phyloP scores from a whole-genome alignment of 129 eudicot genomes.

The Tagetes patula region DNA sequence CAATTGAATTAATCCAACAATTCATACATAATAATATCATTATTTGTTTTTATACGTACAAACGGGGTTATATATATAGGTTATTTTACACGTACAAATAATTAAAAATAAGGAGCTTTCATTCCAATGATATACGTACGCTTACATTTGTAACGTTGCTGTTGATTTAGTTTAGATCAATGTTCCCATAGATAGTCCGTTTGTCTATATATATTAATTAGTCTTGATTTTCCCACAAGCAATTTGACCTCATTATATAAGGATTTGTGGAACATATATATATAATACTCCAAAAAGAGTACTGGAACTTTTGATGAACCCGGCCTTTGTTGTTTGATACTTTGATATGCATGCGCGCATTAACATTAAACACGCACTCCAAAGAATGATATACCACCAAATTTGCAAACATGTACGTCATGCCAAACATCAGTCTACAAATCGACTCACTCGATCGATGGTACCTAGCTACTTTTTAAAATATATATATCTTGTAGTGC shows the following conservation, averaged over 20 bases:
- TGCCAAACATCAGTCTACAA: constrained; percentile 8
- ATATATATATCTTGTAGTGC: too few species aligned
- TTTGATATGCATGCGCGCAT: neutral
- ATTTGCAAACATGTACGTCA: constrained; percentile 6
- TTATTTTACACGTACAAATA: too few species aligned
- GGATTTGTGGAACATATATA: neutral
- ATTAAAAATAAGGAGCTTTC: too few species aligned
- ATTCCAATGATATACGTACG: too few species aligned
- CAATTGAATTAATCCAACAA: too few species aligned
- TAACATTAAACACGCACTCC: constrained; percentile 23
- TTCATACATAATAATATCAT: too few species aligned
- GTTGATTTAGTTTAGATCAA: too few species aligned
- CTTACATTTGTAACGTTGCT: neutral
- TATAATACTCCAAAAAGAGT: constrained; percentile 28
- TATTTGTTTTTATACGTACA: too few species aligned
- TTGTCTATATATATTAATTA: constrained; percentile 8
- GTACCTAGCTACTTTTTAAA: too few species aligned
- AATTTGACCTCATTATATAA: constrained; percentile 20
- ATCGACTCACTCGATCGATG: neutral
- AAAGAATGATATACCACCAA: constrained; percentile 3
- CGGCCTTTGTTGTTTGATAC: constrained; percentile 18
- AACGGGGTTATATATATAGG: too few species aligned
- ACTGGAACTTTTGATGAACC: constrained; percentile 19
- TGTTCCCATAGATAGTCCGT: neutral
- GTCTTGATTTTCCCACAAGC: constrained; percentile 23